phyloP scores from a whole-genome alignment of 2,329 filamentous ascomycete species.

The Chrysoporthe austroafricana region DNA sequence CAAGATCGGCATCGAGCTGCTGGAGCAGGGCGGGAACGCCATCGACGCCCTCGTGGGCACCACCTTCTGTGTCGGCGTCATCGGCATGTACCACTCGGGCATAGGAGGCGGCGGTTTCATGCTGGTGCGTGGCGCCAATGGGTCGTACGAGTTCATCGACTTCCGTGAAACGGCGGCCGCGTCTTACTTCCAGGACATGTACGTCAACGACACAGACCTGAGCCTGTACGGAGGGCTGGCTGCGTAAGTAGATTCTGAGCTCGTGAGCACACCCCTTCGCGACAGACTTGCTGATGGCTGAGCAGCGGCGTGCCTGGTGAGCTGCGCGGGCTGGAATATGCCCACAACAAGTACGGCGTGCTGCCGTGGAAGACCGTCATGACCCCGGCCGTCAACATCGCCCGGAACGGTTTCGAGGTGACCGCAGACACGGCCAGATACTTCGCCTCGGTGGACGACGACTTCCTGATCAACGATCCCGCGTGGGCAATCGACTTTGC shows the following conservation, averaged over 20 bases:
- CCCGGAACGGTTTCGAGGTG: conserved; percentile 73
- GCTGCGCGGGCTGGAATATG: conserved; percentile 72
- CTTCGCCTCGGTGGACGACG: conserved; percentile 58
- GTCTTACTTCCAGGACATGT: conserved; percentile 82
- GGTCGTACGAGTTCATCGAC: conserved; percentile 78
- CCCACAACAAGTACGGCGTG: conserved; percentile 69
- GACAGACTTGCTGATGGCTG: background rate
- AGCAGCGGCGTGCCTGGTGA: conserved; percentile 68
- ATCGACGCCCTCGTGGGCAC: conserved; percentile 69
- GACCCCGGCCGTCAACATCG: conserved; percentile 71
- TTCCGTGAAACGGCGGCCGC: conserved; percentile 85
- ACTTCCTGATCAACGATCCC: conserved; percentile 72
- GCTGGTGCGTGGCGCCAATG: conserved; percentile 67
- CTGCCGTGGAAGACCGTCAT: conserved; percentile 71
- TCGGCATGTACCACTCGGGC: conserved; percentile 69
- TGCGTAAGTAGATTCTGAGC: conserved; percentile 56
- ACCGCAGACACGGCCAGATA: conserved; percentile 72
- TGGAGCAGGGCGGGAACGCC: conserved; percentile 66
- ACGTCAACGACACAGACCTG: conserved; percentile 65
- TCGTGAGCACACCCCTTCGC: background rate
- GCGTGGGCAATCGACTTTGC: conserved; percentile 86
- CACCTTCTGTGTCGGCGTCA: conserved; percentile 65
- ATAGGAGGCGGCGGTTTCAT: conserved; percentile 82
- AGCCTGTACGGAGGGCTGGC: conserved; percentile 74
- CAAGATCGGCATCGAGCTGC: conserved; percentile 58